Evolutionary conservation across 768 basidiomycete genomes (phyloP).

Genomic region (Mycena crocata): DNA sequence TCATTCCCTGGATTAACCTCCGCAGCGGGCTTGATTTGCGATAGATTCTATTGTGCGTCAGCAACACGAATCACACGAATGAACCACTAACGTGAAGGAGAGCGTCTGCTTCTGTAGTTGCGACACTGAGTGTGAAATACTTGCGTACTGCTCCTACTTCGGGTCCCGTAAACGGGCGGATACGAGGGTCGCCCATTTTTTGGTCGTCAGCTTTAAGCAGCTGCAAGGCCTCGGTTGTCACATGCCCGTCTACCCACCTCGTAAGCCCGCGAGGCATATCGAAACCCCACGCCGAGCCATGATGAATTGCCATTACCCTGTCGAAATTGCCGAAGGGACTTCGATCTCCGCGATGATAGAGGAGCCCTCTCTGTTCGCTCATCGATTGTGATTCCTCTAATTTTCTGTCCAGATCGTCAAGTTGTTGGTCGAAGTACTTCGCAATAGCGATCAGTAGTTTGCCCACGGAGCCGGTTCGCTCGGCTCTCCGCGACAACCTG

Average conservation of each 20-base stretch:
- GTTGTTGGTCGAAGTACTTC: too few relatives aligned
- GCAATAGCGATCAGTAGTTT: too few relatives aligned
- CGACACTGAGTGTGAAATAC: conserved; percentile 34
- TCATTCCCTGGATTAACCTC: conserved; percentile 27
- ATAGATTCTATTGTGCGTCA: not conserved
- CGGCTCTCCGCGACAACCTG: too few relatives aligned
- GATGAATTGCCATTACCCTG: not conserved
- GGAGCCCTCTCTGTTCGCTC: not conserved
- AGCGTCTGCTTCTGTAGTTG: conserved; percentile 12
- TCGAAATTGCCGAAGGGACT: conserved; percentile 16
- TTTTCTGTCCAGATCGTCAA: too few relatives aligned
- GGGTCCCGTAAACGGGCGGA: conserved; percentile 48
- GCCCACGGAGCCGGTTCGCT: too few relatives aligned
- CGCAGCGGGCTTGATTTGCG: not conserved
- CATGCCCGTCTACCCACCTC: conserved; percentile 8
- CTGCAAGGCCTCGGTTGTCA: conserved; percentile 34
- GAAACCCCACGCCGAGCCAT: not conserved
- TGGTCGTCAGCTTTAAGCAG: conserved; percentile 26
- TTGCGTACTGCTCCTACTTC: conserved; percentile 41
- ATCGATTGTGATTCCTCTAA: too few relatives aligned
- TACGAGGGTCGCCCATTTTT: conserved; percentile 48
- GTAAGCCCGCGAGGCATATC: too few relatives aligned
- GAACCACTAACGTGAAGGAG: conserved; percentile 6
- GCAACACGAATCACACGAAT: not conserved
- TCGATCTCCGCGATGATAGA: not conserved